Evolutionary conservation across 345 rosid species (phyloP).

Genomic region (Psidium friedrichsthalianum): DNA sequence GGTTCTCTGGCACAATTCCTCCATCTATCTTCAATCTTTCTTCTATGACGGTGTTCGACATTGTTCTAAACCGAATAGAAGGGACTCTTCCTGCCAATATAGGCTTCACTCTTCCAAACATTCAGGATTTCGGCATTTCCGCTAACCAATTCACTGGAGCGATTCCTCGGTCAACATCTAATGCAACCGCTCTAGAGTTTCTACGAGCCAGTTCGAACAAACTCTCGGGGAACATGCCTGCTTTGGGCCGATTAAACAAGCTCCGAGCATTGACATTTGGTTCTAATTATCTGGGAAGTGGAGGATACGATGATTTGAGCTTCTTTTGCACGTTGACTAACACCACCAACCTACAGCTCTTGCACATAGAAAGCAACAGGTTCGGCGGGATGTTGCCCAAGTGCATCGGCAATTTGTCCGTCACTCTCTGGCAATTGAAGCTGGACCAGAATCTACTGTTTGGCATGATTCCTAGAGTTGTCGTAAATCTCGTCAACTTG

Average conservation of each 20-base stretch:
- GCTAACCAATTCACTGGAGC: background rate
- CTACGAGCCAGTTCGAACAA: background rate
- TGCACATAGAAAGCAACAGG: fast-evolving
- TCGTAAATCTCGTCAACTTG: background rate
- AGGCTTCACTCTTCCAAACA: background rate
- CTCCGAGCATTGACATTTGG: background rate
- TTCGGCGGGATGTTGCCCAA: background rate
- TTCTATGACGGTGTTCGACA: background rate
- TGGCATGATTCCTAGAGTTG: background rate
- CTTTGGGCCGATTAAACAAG: slow-evolving; percentile 3
- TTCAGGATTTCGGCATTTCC: background rate
- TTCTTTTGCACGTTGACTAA: background rate
- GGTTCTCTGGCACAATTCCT: slow-evolving; percentile 9
- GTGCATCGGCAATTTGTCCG: background rate
- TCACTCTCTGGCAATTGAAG: fast-evolving
- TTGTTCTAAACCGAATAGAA: background rate
- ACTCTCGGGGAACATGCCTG: slow-evolving; percentile 2
- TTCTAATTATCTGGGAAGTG: slow-evolving; percentile 4
- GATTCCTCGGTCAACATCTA: background rate
- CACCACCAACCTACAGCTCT: fast-evolving
- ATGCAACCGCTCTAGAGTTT: background rate
- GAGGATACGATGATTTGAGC: background rate
- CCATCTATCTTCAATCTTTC: slow-evolving; percentile 18
- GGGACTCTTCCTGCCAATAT: slow-evolving; percentile 14
- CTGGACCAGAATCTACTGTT: fast-evolving